Conservation (phyloP, 495 filamentous ascomycete genomes). For the Annulohypoxylon nitens region DNA sequence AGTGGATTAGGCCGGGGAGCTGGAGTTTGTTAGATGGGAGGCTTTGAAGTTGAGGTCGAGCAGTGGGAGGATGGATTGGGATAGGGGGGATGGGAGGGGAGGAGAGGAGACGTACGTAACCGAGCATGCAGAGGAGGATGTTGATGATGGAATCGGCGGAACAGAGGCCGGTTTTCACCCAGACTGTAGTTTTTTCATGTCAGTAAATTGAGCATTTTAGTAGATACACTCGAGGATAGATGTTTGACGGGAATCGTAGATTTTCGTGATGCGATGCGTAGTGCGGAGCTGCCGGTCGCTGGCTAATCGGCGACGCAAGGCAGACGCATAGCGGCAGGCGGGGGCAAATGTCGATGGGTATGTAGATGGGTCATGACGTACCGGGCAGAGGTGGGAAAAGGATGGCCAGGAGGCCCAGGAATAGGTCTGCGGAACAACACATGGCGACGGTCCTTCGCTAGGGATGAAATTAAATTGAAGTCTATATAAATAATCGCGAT, state of each 20-base stretch:
- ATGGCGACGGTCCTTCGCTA: not conserved
- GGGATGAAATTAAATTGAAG: not conserved
- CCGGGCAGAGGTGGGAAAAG: conserved; percentile 95
- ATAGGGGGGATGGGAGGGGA: conserved; percentile 1
- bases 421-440: conserved; percentile 79
- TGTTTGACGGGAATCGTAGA: conserved; percentile 41
- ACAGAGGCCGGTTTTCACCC: conserved; percentile 96
- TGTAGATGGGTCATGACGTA: conserved; percentile 60
- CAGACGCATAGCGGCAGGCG: conserved; percentile 33
- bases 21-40: conserved; percentile 49
- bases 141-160: conserved; percentile 95
- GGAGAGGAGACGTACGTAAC: conserved; percentile 66
- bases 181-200: conserved; percentile 70
- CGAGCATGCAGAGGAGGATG: conserved; percentile 88
- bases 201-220: not conserved
- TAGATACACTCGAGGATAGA: not conserved
- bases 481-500: conserved; percentile 10
- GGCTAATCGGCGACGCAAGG: conserved; percentile 33
- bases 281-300: conserved; percentile 15
- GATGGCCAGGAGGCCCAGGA: conserved; percentile 88
- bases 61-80: not conserved
- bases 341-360: conserved; percentile 20
- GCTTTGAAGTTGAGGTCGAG: conserved; percentile 1
- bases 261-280: conserved; percentile 9
- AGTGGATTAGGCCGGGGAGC: conserved; percentile 90